Base-by-base conservation (phyloP, 2,329 filamentous ascomycete species). In the Simplicillium sp. region DNA sequence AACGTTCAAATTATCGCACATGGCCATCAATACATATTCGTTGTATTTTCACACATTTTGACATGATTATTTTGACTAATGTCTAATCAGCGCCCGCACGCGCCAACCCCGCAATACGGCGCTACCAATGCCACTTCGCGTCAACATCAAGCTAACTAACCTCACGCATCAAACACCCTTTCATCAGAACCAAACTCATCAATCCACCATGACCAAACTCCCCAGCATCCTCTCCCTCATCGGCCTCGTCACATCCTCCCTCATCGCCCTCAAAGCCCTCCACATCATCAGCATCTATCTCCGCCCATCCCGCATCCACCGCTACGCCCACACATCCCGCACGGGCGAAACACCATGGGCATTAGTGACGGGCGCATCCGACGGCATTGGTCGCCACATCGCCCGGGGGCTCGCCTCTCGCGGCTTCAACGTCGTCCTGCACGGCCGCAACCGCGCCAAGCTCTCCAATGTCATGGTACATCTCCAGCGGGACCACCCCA, bases 351-450 rank as follows among this genome's bases (percentile, higher is more conserved):
- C 47, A 1, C 37, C 51, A 3, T 74, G 67, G 64, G 69, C 66
- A 2, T 53, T 75, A 5, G 60, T 75, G 8, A 78, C 74, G 0
- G 74, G 75, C 28, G 64, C 70, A 14, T 71, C 62, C 12, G 71
- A 73, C 36, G 76, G 75, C 15, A 76, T 79, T 32, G 75, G 76
- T 11, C 58, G 59, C 20, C 67, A 58, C 0, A 67, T 77, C 44
- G 65, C 66, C 3, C 54, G 67, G 41, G 68, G 74, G 48, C 67
- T 80, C n/a, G 68, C 68, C 14, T 44, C 48, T 0, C 57, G 56
- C 12, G 71, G 72, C 36, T 77, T 78, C 64, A 72, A 75, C 48
- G 61, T 80, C 29, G 59, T 78, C 13, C 51, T 80, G 8, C 75
- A 80, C 45, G 74, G 75, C n/a, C 68, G 73, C 29, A 74, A 73